Evolutionary conservation across 139 green algal species (phyloP).

Genomic region (Closterium sp.): DNA sequence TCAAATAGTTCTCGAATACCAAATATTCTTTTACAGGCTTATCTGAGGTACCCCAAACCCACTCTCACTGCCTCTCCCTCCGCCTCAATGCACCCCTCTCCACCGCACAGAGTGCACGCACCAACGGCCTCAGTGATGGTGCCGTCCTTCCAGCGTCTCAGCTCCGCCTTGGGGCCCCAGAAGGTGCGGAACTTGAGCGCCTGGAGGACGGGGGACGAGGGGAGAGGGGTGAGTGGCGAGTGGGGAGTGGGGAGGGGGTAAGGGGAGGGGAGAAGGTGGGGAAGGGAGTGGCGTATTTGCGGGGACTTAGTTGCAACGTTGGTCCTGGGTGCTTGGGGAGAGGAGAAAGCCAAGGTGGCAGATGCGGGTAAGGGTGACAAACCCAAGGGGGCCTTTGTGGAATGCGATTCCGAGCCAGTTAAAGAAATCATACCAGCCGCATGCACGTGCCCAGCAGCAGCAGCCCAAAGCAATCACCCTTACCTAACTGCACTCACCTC

Average conservation of each 20-base stretch:
- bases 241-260: neutral
- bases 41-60: no score
- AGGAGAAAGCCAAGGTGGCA: neutral
- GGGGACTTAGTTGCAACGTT: no score
- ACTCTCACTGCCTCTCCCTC: no score
- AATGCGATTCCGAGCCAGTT: no score
- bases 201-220: conserved; percentile 1
- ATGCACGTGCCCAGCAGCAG: neutral
- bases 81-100: neutral
- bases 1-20: no score
- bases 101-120: neutral
- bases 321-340: neutral
- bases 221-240: neutral
- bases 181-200: conserved; percentile 50
- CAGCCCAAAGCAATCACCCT: neutral
- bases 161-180: conserved; percentile 46
- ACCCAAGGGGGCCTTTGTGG: no score
- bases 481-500: conserved; percentile 6
- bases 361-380: no score
- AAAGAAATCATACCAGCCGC: no score
- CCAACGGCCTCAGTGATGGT: conserved; percentile 41
- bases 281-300: neutral
- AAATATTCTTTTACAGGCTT: no score
- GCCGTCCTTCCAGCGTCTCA: conserved; percentile 48
- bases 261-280: neutral